Evolutionary conservation across 2,329 filamentous ascomycete genomes (phyloP).

Genomic region (Neofusicoccum umdonicola): DNA sequence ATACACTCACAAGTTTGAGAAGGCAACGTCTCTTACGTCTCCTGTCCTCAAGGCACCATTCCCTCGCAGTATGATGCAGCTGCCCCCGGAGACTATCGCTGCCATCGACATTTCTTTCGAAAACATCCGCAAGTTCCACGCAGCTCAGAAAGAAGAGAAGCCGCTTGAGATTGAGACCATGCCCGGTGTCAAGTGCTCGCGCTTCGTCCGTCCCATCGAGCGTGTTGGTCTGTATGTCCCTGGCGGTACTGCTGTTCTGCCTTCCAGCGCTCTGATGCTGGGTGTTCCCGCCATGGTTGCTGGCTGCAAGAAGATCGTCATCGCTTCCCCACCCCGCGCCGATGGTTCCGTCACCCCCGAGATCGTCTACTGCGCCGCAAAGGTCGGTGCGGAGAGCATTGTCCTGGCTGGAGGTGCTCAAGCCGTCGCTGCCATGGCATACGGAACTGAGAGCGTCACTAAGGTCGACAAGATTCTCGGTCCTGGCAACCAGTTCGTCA

Average conservation of each 20-base stretch:
- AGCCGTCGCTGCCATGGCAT: slow-evolving; percentile 93
- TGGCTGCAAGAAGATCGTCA: slow-evolving; percentile 89
- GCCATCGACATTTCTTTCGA: slow-evolving; percentile 94
- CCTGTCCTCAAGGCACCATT: slow-evolving; percentile 90
- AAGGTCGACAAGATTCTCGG: slow-evolving; percentile 99
- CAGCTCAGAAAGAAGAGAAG: slow-evolving; percentile 82
- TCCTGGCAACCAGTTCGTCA: slow-evolving; percentile 97
- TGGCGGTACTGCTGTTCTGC: slow-evolving; percentile 93
- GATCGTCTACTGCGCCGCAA: slow-evolving; percentile 96
- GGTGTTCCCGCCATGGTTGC: slow-evolving; percentile 97
- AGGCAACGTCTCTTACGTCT: slow-evolving; percentile 84
- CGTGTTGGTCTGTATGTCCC: slow-evolving; percentile 95
- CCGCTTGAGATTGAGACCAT: slow-evolving; percentile 89
- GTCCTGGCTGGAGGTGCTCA: slow-evolving; percentile 94
- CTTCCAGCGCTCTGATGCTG: slow-evolving; percentile 95
- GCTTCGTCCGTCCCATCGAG: slow-evolving; percentile 89
- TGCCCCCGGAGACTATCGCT: slow-evolving; percentile 77
- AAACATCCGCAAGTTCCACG: slow-evolving; percentile 92
- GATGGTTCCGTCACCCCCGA: slow-evolving; percentile 93
- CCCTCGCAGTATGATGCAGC: slow-evolving; percentile 77
- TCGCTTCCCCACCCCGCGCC: slow-evolving; percentile 84
- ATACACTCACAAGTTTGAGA: slow-evolving; percentile 98
- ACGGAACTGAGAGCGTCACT: slow-evolving; percentile 87
- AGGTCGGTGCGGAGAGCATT: slow-evolving; percentile 92
- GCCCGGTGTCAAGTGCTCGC: slow-evolving; percentile 92